phyloP scores from a whole-genome alignment of 306 rosid genomes.

The Acacia acuminata region DNA sequence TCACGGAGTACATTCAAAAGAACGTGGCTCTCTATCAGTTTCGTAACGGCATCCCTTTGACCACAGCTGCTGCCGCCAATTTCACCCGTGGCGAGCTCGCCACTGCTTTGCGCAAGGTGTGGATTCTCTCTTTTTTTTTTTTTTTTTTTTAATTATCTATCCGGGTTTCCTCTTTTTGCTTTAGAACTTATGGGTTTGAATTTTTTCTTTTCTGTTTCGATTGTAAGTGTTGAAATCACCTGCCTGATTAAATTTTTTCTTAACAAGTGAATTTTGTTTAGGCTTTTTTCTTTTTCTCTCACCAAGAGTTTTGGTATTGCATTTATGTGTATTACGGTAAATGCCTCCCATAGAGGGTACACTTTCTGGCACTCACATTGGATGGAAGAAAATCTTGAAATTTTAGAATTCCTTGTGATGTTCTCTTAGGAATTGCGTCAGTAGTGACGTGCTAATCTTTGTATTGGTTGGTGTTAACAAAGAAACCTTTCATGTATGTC shows the following conservation, averaged over 20 bases:
- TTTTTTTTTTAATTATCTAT: background rate
- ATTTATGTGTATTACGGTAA: background rate
- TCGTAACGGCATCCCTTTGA: conserved; percentile 76
- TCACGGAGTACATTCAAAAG: conserved; percentile 79
- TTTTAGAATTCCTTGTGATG: background rate
- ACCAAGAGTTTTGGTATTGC: background rate
- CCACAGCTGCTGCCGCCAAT: conserved; percentile 81
- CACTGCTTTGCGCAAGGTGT: conserved; percentile 80
- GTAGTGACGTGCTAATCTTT: background rate
- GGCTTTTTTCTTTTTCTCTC: background rate
- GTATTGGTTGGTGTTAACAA: background rate
- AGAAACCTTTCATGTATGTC: background rate
- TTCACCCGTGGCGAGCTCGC: conserved; percentile 84
- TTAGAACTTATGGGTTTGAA: background rate
- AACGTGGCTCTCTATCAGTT: conserved; percentile 77
- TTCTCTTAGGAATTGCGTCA: background rate
- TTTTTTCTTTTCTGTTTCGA: background rate
- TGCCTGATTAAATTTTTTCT: background rate
- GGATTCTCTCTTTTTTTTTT: background rate
- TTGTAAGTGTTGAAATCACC: background rate
- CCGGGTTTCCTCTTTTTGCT: background rate
- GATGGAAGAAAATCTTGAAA: background rate
- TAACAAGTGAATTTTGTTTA: background rate
- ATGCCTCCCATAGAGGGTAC: background rate
- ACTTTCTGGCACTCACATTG: background rate